Evolutionary conservation across 2,329 filamentous ascomycete genomes (phyloP).

Genomic region (Colletotrichum destructivum): DNA sequence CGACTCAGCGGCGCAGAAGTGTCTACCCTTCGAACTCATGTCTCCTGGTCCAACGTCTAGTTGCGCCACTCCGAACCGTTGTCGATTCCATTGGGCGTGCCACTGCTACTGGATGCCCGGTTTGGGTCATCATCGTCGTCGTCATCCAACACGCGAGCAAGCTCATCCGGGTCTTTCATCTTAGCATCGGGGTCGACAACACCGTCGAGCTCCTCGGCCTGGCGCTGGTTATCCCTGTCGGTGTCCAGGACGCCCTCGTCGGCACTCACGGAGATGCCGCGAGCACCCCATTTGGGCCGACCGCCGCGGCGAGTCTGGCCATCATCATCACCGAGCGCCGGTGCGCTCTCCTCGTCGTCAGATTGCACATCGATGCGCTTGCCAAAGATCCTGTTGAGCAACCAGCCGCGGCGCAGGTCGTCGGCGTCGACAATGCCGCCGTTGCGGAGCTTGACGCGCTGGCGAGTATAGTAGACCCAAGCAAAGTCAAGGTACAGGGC

Average conservation of each 20-base stretch:
- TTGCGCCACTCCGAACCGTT: conserved; percentile 63
- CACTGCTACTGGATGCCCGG: conserved; percentile 44
- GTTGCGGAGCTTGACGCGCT: conserved; percentile 91
- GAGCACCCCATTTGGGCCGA: conserved; percentile 73
- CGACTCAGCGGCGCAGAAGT: not conserved
- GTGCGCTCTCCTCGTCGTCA: conserved; percentile 74
- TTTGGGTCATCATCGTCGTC: conserved; percentile 67
- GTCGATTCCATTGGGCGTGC: conserved; percentile 56
- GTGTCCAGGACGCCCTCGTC: conserved; percentile 72
- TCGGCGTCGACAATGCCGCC: conserved; percentile 93
- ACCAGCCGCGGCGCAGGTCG: conserved; percentile 87
- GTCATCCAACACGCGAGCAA: conserved; percentile 71
- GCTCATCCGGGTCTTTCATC: conserved; percentile 77
- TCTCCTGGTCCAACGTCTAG: conserved; percentile 22
- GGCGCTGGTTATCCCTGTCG: conserved; percentile 61
- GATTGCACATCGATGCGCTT: conserved; percentile 66
- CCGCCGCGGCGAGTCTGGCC: conserved; percentile 46
- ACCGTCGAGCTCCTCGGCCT: conserved; percentile 60
- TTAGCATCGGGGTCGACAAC: conserved; percentile 73
- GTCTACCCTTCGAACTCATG: not conserved
- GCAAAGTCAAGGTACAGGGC: conserved; percentile 93
- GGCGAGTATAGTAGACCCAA: conserved; percentile 95
- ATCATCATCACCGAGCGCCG: conserved; percentile 59
- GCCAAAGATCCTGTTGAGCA: conserved; percentile 84
- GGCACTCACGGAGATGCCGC: conserved; percentile 77